phyloP scores from a whole-genome alignment of 441 rosid species.

The Gossypium gossypioides region DNA sequence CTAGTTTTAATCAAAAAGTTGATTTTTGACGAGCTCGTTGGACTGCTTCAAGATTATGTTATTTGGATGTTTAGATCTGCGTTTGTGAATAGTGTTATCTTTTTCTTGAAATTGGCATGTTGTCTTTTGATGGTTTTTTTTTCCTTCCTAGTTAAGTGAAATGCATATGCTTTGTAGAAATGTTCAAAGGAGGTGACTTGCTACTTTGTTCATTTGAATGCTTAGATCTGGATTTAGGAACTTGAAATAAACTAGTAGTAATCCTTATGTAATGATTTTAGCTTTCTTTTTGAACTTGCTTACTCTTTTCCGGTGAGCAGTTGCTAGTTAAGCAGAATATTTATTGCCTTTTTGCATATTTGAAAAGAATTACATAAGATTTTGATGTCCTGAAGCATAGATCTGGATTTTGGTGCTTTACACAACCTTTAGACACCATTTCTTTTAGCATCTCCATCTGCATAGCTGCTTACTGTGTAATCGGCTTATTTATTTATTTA shows the following conservation, averaged over 20 bases:
- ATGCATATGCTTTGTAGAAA: background rate
- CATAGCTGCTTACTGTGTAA: background rate
- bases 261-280: background rate
- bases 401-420: background rate
- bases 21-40: background rate
- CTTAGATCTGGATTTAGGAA: conserved; percentile 5
- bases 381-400: background rate
- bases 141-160: background rate
- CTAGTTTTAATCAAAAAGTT: background rate
- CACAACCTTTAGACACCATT: background rate
- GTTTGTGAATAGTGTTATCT: background rate
- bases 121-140: background rate
- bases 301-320: background rate
- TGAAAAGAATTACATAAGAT: background rate
- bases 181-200: background rate
- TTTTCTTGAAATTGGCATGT: background rate
- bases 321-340: background rate
- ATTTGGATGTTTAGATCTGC: conserved; percentile 10
- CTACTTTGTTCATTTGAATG: background rate
- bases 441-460: background rate
- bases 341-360: background rate
- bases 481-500: background rate
- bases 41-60: background rate
- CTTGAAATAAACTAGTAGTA: background rate
- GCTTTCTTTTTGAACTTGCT: background rate